Evolutionary conservation across 2,329 filamentous ascomycete species (phyloP).

Genomic region (Cadophora gregata): DNA sequence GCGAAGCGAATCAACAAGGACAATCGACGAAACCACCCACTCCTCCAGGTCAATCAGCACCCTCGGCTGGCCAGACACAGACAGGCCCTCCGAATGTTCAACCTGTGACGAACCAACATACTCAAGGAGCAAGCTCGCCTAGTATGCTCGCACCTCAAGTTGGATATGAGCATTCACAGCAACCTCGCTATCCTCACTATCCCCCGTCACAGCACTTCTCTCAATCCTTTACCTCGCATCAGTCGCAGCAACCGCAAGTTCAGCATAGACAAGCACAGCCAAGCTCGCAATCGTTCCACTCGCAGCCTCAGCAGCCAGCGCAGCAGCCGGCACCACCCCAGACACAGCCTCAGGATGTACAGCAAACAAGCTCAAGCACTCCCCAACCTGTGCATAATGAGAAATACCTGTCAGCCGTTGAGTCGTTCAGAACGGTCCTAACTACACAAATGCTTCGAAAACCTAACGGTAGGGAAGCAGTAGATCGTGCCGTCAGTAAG

Average conservation of each 20-base stretch:
- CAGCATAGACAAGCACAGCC: neutral
- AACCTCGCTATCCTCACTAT: slow-evolving; percentile 6
- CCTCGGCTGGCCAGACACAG: neutral
- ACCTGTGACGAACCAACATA: slow-evolving; percentile 3
- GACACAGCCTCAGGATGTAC: slow-evolving; percentile 1
- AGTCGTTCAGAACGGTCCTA: slow-evolving; percentile 39
- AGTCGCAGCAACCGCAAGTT: slow-evolving; percentile 24
- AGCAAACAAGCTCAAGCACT: slow-evolving; percentile 11
- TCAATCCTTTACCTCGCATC: slow-evolving; percentile 16
- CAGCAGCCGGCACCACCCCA: slow-evolving; percentile 3
- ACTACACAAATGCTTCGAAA: slow-evolving; percentile 31
- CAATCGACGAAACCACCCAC: neutral
- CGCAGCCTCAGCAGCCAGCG: slow-evolving; percentile 1
- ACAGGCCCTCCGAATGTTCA: neutral
- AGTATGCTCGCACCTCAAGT: neutral
- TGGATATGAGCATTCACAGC: slow-evolving; percentile 3
- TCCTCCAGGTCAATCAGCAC: neutral
- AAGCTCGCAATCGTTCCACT: slow-evolving; percentile 3
- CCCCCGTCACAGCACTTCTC: slow-evolving; percentile 5
- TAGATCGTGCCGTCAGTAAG: slow-evolving; percentile 43
- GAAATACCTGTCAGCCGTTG: slow-evolving; percentile 31
- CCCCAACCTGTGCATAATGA: slow-evolving; percentile 20
- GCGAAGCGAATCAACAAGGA: neutral
- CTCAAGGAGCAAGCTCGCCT: neutral
- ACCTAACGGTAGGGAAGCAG: slow-evolving; percentile 38